These are phyloP conservation scores for Penicillium verrucosum DNA, from an alignment of 2,329 filamentous ascomycete genomes.

Conservation along the genomic window DNA sequence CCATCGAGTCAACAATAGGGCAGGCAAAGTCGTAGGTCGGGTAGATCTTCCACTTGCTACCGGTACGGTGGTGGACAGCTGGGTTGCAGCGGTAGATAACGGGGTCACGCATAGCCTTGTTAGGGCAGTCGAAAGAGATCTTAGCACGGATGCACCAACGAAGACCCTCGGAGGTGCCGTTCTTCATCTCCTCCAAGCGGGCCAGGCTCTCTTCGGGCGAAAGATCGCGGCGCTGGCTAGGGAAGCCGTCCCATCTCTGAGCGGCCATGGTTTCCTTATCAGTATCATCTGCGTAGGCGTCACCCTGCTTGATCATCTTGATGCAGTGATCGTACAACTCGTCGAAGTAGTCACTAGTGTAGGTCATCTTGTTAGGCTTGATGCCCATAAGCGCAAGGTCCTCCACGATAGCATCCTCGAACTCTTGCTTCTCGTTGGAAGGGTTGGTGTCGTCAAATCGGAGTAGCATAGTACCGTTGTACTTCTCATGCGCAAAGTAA, in stretches of 20 bases:
- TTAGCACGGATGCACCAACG: slow-evolving; percentile 93
- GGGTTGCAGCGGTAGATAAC: slow-evolving; percentile 95
- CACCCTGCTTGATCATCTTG: slow-evolving; percentile 77
- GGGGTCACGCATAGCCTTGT: slow-evolving; percentile 93
- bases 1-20: slow-evolving; percentile 60
- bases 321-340: slow-evolving; percentile 83
- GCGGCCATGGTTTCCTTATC: slow-evolving; percentile 82
- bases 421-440: slow-evolving; percentile 95
- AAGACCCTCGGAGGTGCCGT: slow-evolving; percentile 71
- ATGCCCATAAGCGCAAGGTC: slow-evolving; percentile 90
- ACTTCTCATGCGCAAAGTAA: slow-evolving; percentile 92
- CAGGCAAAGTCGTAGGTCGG: slow-evolving; percentile 66
- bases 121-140: slow-evolving; percentile 85
- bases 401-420: slow-evolving; percentile 87
- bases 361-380: slow-evolving; percentile 78
- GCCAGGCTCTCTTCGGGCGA: slow-evolving; percentile 78
- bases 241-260: slow-evolving; percentile 78
- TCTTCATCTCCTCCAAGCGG: slow-evolving; percentile 92
- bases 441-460: slow-evolving; percentile 94
- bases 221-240: slow-evolving; percentile 76
- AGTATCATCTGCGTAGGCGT: slow-evolving; percentile 94
- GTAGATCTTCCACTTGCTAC: slow-evolving; percentile 64
- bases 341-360: slow-evolving; percentile 95
- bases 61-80: slow-evolving; percentile 60
- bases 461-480: slow-evolving; percentile 84